Percentiles rank a stretch among this genome's conserved stretches.
phyloP scores from a whole-genome alignment of 2,329 filamentous ascomycete genomes.

The Pseudocercospora vitis region DNA sequence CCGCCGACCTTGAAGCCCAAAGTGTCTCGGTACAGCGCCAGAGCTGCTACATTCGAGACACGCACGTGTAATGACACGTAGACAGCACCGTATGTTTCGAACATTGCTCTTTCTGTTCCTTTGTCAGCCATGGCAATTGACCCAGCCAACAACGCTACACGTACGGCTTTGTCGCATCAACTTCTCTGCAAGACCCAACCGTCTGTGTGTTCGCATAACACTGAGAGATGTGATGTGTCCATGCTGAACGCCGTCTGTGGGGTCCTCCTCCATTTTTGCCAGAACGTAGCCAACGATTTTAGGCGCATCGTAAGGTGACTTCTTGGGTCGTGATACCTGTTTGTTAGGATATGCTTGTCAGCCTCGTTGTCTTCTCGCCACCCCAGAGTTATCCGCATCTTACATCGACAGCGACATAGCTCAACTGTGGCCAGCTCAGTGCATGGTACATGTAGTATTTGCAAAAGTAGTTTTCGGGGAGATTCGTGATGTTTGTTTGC shows the following conservation, averaged over 20 bases:
- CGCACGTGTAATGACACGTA: conserved; percentile 97
- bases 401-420: conserved; percentile 88
- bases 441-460: conserved; percentile 99
- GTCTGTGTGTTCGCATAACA: conserved; percentile 92
- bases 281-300: conserved; percentile 99
- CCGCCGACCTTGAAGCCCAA: conserved; percentile 86
- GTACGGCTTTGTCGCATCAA: conserved; percentile 93
- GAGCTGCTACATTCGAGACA: conserved; percentile 85
- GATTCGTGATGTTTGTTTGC: conserved; percentile 97
- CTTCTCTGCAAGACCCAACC: conserved; percentile 92
- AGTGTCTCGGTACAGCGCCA: conserved; percentile 89
- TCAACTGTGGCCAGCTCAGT: conserved; percentile 95
- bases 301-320: conserved; percentile 81
- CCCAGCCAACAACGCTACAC: conserved; percentile 41
- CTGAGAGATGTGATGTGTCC: conserved; percentile 94
- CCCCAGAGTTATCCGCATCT: conserved; percentile 28
- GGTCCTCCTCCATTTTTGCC: conserved; percentile 99
- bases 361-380: no score
- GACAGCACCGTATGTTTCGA: conserved; percentile 84
- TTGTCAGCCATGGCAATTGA: conserved; percentile 10
- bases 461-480: conserved; percentile 99
- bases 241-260: conserved; percentile 82
- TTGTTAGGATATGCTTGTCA: no score
- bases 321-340: conserved; percentile 70
- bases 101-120: conserved; percentile 82